phyloP scores from a whole-genome alignment of 139 green algal genomes.

The Micractinium sp. region DNA sequence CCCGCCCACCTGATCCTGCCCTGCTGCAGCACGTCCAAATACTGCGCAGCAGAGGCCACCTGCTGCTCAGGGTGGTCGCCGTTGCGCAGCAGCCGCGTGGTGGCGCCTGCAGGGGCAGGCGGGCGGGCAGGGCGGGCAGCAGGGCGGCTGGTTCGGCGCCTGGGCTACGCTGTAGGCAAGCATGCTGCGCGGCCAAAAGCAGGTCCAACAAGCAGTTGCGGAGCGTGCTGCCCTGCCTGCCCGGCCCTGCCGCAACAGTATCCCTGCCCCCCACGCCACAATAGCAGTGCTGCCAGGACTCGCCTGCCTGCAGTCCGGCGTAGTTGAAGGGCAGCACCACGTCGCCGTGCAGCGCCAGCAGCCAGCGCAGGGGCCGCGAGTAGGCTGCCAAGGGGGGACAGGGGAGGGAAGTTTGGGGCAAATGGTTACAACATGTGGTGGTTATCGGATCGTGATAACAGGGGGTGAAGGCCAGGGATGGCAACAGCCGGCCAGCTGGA shows the following conservation, averaged over 20 bases:
- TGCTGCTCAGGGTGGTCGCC: constrained; percentile 23
- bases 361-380: constrained; percentile 92
- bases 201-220: too few species aligned
- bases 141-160: background rate
- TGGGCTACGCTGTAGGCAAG: too few species aligned
- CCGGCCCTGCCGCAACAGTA: too few species aligned
- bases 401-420: background rate
- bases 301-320: constrained; percentile 50
- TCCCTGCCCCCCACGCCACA: background rate
- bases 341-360: constrained; percentile 92
- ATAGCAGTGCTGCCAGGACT: background rate
- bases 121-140: background rate
- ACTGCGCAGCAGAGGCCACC: constrained; percentile 67
- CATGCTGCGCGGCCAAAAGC: too few species aligned
- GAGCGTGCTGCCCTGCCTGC: too few species aligned
- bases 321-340: constrained; percentile 74
- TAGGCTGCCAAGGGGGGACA: constrained; percentile 60
- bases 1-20: constrained; percentile 19
- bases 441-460: too few species aligned
- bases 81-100: constrained; percentile 79
- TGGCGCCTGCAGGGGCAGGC: background rate
- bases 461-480: too few species aligned
- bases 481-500: too few species aligned
- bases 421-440: too few species aligned
- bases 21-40: constrained; percentile 60